Conservation (phyloP, 1,284 basidiomycete species). For the Cerrena zonata region DNA sequence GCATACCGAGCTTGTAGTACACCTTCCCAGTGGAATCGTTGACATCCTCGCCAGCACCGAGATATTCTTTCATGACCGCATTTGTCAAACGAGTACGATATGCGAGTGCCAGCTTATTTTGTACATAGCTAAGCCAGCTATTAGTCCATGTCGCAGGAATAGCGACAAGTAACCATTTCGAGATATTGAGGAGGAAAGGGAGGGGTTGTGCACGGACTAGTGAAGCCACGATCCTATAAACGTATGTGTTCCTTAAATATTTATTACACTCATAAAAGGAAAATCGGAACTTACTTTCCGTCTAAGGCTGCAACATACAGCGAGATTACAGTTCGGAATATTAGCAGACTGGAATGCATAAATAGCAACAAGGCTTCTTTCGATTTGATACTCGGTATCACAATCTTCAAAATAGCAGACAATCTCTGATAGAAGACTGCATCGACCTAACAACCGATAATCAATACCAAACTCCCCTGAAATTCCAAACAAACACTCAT, state of each 20-base stretch:
- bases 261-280: constrained; percentile 5
- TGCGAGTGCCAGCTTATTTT: constrained; percentile 88
- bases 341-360: constrained; percentile 83
- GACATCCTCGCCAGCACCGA: constrained; percentile 70
- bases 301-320: constrained; percentile 95
- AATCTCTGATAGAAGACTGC: constrained; percentile 84
- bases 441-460: constrained; percentile 59
- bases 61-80: constrained; percentile 79
- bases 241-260: not conserved
- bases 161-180: constrained; percentile 89
- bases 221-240: constrained; percentile 81
- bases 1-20: constrained; percentile 86
- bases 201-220: constrained; percentile 83
- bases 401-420: constrained; percentile 74
- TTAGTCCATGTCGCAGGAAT: constrained; percentile 95
- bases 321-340: constrained; percentile 85
- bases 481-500: not conserved
- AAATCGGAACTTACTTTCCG: constrained; percentile 61
- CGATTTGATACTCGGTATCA: constrained; percentile 80
- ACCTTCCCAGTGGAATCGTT: constrained; percentile 56
- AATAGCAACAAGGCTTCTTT: constrained; percentile 84
- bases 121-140: constrained; percentile 90
- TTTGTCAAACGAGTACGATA: constrained; percentile 86
- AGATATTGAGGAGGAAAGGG: constrained; percentile 80
- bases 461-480: constrained; percentile 1